These are phyloP conservation scores for Bathelium albidoporum DNA, from an alignment of 495 filamentous ascomycete genomes.

Conservation along the genomic window DNA sequence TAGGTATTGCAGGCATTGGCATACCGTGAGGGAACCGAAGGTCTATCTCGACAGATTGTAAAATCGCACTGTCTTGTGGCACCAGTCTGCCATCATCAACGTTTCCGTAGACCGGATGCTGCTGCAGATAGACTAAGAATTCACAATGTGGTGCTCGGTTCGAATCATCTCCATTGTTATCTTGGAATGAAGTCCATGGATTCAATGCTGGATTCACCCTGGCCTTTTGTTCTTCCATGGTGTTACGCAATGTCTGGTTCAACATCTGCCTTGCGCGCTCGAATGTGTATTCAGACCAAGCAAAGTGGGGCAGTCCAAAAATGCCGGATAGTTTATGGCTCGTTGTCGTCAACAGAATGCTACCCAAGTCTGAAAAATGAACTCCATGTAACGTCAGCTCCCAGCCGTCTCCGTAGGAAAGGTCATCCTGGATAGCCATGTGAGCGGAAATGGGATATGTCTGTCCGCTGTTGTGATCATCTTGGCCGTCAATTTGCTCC, in stretches of 20 bases:
- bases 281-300: conserved; percentile 55
- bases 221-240: conserved; percentile 52
- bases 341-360: conserved; percentile 71
- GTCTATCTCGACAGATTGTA: conserved; percentile 71
- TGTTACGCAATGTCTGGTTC: conserved; percentile 56
- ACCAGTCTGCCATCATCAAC: not conserved
- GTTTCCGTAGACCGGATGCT: conserved; percentile 44
- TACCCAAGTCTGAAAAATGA: conserved; percentile 67
- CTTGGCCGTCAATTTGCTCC: conserved; percentile 9
- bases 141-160: conserved; percentile 69
- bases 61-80: conserved; percentile 22
- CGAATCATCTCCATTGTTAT: conserved; percentile 44
- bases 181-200: conserved; percentile 52
- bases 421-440: conserved; percentile 59
- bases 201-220: conserved; percentile 33
- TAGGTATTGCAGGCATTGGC: conserved; percentile 55
- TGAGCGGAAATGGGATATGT: conserved; percentile 42
- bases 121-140: conserved; percentile 76
- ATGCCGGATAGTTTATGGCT: conserved; percentile 88
- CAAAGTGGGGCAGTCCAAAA: conserved; percentile 77
- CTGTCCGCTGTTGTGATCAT: conserved; percentile 28
- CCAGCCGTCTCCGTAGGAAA: conserved; percentile 57
- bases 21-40: conserved; percentile 75
- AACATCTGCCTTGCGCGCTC: conserved; percentile 55
- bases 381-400: conserved; percentile 68